A percentile compares a stretch with the other conserved stretches of the same genome.
Conservation (phyloP, 352 stramenopile species). For the Globisporangium emineosum region DNA sequence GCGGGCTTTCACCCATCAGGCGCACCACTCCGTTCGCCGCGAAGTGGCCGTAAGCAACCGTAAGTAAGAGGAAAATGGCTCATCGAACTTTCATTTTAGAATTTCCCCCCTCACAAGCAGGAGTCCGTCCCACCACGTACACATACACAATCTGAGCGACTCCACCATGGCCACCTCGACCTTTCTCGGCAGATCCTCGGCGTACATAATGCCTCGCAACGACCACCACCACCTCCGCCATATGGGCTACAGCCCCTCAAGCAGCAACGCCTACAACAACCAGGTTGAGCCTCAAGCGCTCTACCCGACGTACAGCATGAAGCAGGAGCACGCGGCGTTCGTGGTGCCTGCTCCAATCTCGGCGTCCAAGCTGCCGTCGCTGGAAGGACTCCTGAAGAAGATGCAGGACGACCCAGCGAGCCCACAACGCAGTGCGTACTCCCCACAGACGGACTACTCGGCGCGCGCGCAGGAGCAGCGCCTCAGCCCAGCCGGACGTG, state of each 20-base stretch:
- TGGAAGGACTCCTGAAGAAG: slow-evolving; percentile 62
- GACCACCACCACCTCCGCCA: slow-evolving; percentile 18
- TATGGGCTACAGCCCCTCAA: slow-evolving; percentile 23
- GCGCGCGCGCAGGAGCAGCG: slow-evolving; percentile 4
- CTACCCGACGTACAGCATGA: slow-evolving; percentile 10
- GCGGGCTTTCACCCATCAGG: slow-evolving; percentile 19
- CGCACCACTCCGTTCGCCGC: neutral
- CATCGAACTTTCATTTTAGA: slow-evolving; percentile 7
- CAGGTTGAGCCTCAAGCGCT: slow-evolving; percentile 9
- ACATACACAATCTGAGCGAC: neutral
- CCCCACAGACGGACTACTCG: slow-evolving; percentile 8
- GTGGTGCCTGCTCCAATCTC: slow-evolving; percentile 27
- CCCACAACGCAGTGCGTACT: slow-evolving; percentile 12
- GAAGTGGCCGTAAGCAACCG: no score
- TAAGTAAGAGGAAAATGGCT: neutral
- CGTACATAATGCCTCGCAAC: slow-evolving; percentile 25
- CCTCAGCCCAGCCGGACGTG: slow-evolving; percentile 30
- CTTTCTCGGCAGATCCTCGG: slow-evolving; percentile 23
- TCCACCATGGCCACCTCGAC: slow-evolving; percentile 17
- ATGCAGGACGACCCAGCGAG: slow-evolving; percentile 38
- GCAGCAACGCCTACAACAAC: neutral
- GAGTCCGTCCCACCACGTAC: neutral
- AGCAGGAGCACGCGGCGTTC: slow-evolving; percentile 10
- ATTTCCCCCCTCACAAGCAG: slow-evolving; percentile 3
- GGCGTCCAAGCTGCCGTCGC: slow-evolving; percentile 51